Evolutionary conservation across 345 rosid genomes (phyloP), one percentile per base, ranked within the genome.

Genomic region (Excoecaria agallocha): DNA sequence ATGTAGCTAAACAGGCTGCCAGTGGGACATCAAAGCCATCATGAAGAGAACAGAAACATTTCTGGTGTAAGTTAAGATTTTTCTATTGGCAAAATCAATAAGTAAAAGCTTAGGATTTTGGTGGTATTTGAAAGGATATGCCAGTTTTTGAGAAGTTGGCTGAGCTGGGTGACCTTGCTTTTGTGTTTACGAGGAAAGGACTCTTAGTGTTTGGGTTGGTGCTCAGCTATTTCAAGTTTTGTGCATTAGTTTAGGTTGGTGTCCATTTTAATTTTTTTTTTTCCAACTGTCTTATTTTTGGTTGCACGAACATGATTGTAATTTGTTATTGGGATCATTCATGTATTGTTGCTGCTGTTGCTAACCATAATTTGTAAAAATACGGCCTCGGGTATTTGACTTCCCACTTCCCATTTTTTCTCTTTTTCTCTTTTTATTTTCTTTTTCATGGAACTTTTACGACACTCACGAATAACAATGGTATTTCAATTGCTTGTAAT

Each of bases 1-100:
- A 95, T 80, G 99, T 95, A 74, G 99, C 96, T 66, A 95, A 95
- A 75, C 99, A 93, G 88, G 84, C 88, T 6, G 19, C 81, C 16
- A 82, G 81, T 66, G 87, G 82, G 70, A 77, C 84, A 35, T 56
- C 85, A 8, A 66, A 77, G 5, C 45, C 84, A 0, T 78, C 74
- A 43, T 78, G 71, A 72, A 43, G 61, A 71, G 58, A 58, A 57
- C 4, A 10, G 52, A 17, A 50, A 65, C 67, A 59, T 43, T n/a
- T 77, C 35, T n/a, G 35, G 61, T 57, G 68, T 49, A 58, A 71
- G 17, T 71, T 48, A 70, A 63, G 70, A 64, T 46, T 49, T 25
- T 49, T 12, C 35, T 35, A 37, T 66, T 22, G 17, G 71, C 71
- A 56, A 70, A 65, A 49, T 66, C 37, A 19, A n/a, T n/a, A 17